Base-by-base conservation (phyloP, 1,139 yeast genomes). In the Pichiaceae sp. region DNA sequence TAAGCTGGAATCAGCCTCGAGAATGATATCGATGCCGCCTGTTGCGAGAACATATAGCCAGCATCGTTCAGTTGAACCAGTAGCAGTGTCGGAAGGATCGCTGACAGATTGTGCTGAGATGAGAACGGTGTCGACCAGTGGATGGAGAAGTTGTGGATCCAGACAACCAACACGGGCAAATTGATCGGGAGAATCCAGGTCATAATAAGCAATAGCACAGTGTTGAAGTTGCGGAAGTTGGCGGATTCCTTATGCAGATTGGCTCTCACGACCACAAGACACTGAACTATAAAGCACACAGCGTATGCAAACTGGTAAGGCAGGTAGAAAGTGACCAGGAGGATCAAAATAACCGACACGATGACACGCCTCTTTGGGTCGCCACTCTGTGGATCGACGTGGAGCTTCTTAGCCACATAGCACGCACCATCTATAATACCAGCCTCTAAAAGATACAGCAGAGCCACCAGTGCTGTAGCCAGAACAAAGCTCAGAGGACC, bases 251-350 rank as follows among this genome's bases (percentile, higher is more conserved):
- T 8, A 11, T 12, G 7, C 18, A 4, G 12, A 18, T 28, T 14
- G 12, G 48, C 46, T 45, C 60, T 60, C 12, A 80, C 44, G 19
- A 72, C 66, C 21, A 71, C 72, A 21, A 64, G 53, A 4, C 59
- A 49, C 52, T 80, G 89, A 1, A 76, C 64, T 17, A 76, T 21
- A 39, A 75, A 64, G 33, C 80, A 68, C 6, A 82, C 66, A 12
- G 78, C 59, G 50, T 70, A 84, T 0, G 84, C 87, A 51, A 85
- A 69, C 54, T 86, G 95, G 51, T 78, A 86, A 1, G 96, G 96
- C 19, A 84, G 62, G 51, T 77, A 78, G 28, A 77, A 57, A 21
- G 79, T 63, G 4, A 82, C 81, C 18, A 64, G 51, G 0, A 57
- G 39, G 12, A 67, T 39, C 20, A 78, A 46, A 1, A 70, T 18